Conservation (phyloP, 129 eudicot species). For the Escallonia herrerae region DNA sequence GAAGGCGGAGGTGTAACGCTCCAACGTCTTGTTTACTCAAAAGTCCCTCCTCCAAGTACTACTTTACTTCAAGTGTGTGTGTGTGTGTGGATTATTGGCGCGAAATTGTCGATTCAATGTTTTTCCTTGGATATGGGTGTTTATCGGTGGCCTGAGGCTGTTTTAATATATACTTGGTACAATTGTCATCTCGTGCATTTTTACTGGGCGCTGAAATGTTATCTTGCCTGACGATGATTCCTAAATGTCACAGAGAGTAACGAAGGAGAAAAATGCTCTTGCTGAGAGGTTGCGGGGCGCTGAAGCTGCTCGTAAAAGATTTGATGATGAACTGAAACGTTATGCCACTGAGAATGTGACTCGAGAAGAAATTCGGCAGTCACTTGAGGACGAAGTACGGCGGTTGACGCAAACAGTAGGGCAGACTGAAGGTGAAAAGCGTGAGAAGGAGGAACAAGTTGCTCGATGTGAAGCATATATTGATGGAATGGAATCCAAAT, state of each 20-base stretch:
- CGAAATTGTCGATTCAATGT: too few species aligned
- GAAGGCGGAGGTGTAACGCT: too few species aligned
- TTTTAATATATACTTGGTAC: too few species aligned
- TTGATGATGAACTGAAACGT: slow-evolving; percentile 92
- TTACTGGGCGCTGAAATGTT: background rate
- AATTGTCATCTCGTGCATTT: background rate
- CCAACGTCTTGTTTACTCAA: too few species aligned
- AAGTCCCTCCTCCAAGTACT: too few species aligned
- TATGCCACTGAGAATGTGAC: slow-evolving; percentile 85
- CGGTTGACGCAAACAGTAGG: slow-evolving; percentile 88
- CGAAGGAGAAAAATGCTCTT: slow-evolving; percentile 94
- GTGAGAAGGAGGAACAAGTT: slow-evolving; percentile 93
- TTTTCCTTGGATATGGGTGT: too few species aligned
- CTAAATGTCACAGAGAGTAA: slow-evolving; percentile 55
- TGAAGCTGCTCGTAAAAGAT: slow-evolving; percentile 84
- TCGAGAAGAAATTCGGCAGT: slow-evolving; percentile 77
- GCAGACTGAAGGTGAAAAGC: slow-evolving; percentile 91
- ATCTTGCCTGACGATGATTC: background rate
- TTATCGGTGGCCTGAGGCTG: background rate
- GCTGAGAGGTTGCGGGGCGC: slow-evolving; percentile 84
- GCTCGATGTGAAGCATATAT: slow-evolving; percentile 95
- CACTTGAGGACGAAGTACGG: slow-evolving; percentile 92
- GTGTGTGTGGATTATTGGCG: too few species aligned
- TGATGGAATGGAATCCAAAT: slow-evolving; percentile 87
- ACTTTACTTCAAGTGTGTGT: too few species aligned